phyloP scores from a whole-genome alignment of 2,329 filamentous ascomycete species.

The Penicillium sp. region DNA sequence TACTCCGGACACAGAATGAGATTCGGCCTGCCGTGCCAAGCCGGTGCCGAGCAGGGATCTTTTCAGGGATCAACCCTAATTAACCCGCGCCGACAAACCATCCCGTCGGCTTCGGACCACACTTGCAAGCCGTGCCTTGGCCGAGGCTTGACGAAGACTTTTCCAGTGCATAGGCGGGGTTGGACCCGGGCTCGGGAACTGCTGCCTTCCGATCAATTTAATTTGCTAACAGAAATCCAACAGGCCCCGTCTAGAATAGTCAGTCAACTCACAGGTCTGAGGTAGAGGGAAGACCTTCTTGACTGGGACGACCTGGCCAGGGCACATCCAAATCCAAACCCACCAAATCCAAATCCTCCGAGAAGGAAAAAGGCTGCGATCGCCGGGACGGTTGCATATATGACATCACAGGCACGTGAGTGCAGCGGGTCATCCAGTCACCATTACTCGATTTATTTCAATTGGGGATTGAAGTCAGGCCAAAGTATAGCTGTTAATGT shows the following conservation, averaged over 20 bases:
- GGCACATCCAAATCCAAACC: no score
- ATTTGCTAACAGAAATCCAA: slow-evolving; percentile 6
- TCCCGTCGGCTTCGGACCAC: slow-evolving; percentile 6
- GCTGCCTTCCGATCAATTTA: neutral
- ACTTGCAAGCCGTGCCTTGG: neutral
- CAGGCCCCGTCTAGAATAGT: no score
- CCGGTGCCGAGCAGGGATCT: neutral
- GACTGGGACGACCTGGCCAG: no score
- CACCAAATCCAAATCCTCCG: neutral
- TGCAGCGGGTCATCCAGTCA: neutral
- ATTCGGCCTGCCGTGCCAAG: slow-evolving; percentile 7
- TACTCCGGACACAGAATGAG: neutral
- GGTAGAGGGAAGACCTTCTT: no score
- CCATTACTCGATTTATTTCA: neutral
- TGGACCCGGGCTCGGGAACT: neutral
- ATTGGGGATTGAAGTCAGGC: neutral
- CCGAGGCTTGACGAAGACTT: slow-evolving; percentile 3
- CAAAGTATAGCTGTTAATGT: no score
- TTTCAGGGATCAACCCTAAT: slow-evolving; percentile 12
- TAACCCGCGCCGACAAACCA: slow-evolving; percentile 11
- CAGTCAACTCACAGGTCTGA: no score
- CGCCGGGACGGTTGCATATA: slow-evolving; percentile 3
- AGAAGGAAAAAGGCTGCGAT: neutral
- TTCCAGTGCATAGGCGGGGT: neutral
- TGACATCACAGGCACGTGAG: slow-evolving; percentile 11